Evolutionary conservation across 352 stramenopile species (phyloP), one percentile per base, ranked within the genome.

Genomic region (Peronospora belbahrii): DNA sequence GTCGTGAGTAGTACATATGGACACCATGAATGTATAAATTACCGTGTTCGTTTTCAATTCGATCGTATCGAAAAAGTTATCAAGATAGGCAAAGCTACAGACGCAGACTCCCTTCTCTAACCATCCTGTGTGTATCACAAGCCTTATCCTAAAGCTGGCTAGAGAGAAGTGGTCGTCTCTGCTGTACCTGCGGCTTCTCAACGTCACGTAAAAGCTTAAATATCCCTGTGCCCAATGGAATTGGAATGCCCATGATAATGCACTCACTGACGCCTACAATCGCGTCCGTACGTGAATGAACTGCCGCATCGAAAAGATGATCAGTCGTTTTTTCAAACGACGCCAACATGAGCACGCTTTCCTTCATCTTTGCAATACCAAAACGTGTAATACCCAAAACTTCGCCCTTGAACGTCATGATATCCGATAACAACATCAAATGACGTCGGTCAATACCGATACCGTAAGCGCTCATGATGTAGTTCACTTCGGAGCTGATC

Each of bases 191-290:
- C 5, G 81, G 81, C 57, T 87, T 87, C 11, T 90, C 78, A 0
- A 90, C 81, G 50, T 89, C 72, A 32, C 78, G 78, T 34, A 97
- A 58, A 19, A 99, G 66, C 58, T 98, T 98, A 71, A 99, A 99
- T 25, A 98, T 82, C 27, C 97, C 97, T 20, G 96, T 99, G 28
- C 97, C 97, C 38, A 99, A 52, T 6, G 92, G 94, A 52, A 99
- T 98, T 28, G 96, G 96, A 37, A 98, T 98, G n/a, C 97, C 97
- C 96, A 99, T 99, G 67, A 99, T 99, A 63, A 99, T 99, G 55
- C 96, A 99, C 72, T 99, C 91, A 35, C 90, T 97, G 40, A 99
- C 97, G 27, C 97, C 97, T 19, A 98, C 95, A 65, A 99, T 99
- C 14, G 91, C 84, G 60, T 99, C 97, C 42, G 86, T 96, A 48